A percentile compares a stretch with the other conserved stretches of the same genome.
These are phyloP conservation scores for Yamadazyma buinensis DNA, from an alignment of 1,139 yeast genomes.

Conservation along the genomic window DNA sequence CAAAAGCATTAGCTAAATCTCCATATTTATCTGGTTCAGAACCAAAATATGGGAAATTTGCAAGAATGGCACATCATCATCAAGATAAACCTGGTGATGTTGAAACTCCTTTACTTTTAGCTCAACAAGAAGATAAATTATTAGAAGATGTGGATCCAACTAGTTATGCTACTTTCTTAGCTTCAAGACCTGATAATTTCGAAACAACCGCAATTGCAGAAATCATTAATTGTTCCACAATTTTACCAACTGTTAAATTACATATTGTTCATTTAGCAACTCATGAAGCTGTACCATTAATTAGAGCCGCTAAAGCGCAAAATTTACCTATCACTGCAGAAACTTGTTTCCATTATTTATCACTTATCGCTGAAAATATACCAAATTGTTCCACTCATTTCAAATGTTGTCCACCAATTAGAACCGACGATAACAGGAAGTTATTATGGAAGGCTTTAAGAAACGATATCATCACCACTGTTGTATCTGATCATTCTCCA, in stretches of 20 bases:
- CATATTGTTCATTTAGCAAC: conserved; percentile 92
- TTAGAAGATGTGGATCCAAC: conserved; percentile 58
- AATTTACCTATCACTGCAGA: conserved; percentile 72
- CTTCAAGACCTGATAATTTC: conserved; percentile 83
- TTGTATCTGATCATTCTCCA: conserved; percentile 94
- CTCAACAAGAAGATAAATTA: conserved; percentile 39
- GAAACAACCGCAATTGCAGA: conserved; percentile 81
- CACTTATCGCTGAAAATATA: conserved; percentile 72
- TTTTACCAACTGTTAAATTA: conserved; percentile 61
- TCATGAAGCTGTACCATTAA: conserved; percentile 71
- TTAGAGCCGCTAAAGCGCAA: conserved; percentile 58
- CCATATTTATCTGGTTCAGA: conserved; percentile 55
- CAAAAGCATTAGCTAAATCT: conserved; percentile 49
- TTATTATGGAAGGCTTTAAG: conserved; percentile 75
- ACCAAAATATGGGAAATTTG: conserved; percentile 50
- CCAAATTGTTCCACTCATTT: conserved; percentile 73
- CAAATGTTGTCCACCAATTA: conserved; percentile 94
- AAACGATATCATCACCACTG: conserved; percentile 67
- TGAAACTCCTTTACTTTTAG: conserved; percentile 41
- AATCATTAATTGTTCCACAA: conserved; percentile 58
- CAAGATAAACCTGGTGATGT: conserved; percentile 9
- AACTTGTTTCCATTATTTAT: conserved; percentile 88
- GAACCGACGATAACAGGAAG: conserved; percentile 66
- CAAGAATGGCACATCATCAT: conserved; percentile 40
- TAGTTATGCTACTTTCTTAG: conserved; percentile 67